Base-by-base conservation (phyloP, 2,329 filamentous ascomycete genomes). In the Penicillium concentricum region DNA sequence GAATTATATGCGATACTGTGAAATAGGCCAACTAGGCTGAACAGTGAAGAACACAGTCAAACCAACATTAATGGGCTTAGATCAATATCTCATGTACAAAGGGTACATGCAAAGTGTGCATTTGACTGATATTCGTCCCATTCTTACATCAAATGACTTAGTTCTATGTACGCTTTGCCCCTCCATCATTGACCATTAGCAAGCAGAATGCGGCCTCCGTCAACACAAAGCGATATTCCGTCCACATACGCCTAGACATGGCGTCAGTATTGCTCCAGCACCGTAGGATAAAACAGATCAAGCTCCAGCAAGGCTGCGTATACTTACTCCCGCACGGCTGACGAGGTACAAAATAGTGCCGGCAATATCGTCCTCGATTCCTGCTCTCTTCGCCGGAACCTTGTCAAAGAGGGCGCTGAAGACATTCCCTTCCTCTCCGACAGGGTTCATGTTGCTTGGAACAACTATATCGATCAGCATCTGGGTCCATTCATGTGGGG, bases 371-470 rank as follows among this genome's bases (percentile, higher is more conserved):
- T 75, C 73, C 5, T 69, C 55, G 0, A 63, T 69, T 0, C 76
- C 78, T 12, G 75, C 74, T 52, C 75, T 61, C 45, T 69, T 73
- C 1, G 75, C 75, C 1, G 74, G 68, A 46, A 77, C 71, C 59
- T 76, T 74, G 30, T 77, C 71, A 24, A 78, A 77, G 15, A 79
- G 61, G 24, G 69, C 62, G 9, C 68, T 71, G 59, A 78, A 78
- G 46, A 78, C 73, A 60, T 78, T 77, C 5, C 72, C 73, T 41
- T 70, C 72, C 18, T 69, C 67, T 1, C 72, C 75, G 0, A 79
- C 72, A 0, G 76, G 75, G 44, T 79, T 79, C 77, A 79, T 78
- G 16, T 72, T 75, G 44, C 72, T 77, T 0, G 77, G 77, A 2
- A 78, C 72, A 60, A 79, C 75, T 77, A 41, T 4, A n/a, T 45